Evolutionary conservation across 140 eudicot genomes (phyloP), one percentile per base, ranked within the genome.

Genomic region (Stevia rebaudiana): DNA sequence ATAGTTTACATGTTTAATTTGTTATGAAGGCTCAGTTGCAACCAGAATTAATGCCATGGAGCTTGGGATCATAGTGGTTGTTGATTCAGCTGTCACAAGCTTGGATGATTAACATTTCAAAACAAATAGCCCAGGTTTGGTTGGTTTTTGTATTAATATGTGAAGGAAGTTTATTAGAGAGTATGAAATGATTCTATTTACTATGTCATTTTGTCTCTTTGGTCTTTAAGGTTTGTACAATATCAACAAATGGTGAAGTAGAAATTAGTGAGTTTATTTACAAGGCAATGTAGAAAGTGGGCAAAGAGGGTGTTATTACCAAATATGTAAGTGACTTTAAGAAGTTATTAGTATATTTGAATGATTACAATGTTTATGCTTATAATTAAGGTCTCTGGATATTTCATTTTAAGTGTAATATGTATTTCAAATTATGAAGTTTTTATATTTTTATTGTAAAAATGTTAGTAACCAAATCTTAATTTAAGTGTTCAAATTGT

Each of bases 21-120:
- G 64, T 39, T 23, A 86, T 4, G 95, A 88, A 76, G 95, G 96
- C 13, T 88, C 95, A 8, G 90, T 85, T 35, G 88, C 90, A 43
- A 90, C 94, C 56, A 95, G 96, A 64, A 83, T 88, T 90, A 88
- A 85, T 19, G 96, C 96, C 23, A 88, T 88, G 96, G 95, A 88
- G 70, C 86, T 83, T 58, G 89, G 89, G 10, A 83, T 80, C 63
- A 69, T 78, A 33, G 80, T 80, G 89, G 86, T 83, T 4, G 86
- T 83, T 70, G 89, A 83, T 67, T 63, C 83, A 24, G 86, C 74
- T 11, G 89, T 83, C 6, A 76, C 80, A 39, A 76, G 89, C 89
- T 23, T 72, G 86, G 50, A 83, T 79, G 83, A 83, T 83, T 36
- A 83, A 85, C 53, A 83, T 85, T 53, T 80, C 86, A 3, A 86